Conservation (phyloP, 768 basidiomycete species). For the Macrocybe gigantea region DNA sequence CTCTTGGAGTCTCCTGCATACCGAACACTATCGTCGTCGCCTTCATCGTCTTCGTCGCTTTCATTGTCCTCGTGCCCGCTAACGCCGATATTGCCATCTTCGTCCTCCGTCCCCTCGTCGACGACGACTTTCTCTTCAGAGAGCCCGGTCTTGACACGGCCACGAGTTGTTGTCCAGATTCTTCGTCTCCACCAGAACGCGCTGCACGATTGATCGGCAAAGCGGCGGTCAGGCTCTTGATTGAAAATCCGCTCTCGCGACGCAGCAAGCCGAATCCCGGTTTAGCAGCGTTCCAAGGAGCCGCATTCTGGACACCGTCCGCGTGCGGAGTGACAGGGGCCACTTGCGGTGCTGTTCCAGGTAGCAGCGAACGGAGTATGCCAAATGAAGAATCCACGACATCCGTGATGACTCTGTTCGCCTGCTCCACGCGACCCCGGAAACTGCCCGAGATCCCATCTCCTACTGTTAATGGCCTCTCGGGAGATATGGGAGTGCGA, state of each 20-base stretch:
- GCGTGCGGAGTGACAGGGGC: constrained; percentile 11
- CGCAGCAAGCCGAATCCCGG: constrained; percentile 65
- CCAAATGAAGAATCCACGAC: constrained; percentile 91
- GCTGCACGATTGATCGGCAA: constrained; percentile 46
- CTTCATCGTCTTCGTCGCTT: constrained; percentile 29
- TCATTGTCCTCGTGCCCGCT: constrained; percentile 24
- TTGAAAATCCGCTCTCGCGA: constrained; percentile 77
- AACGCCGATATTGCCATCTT: constrained; percentile 13
- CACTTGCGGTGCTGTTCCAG: constrained; percentile 24
- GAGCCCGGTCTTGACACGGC: constrained; percentile 38
- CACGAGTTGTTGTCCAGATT: constrained; percentile 41
- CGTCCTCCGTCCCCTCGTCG: constrained; percentile 20
- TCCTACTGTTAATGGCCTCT: constrained; percentile 36
- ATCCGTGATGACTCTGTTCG: constrained; percentile 77
- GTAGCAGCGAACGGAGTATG: constrained; percentile 76
- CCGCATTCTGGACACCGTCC: constrained; percentile 12
- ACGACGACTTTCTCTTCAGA: constrained; percentile 28
- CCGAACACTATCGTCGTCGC: constrained; percentile 35
- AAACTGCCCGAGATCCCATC: constrained; percentile 49
- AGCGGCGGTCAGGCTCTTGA: constrained; percentile 63
- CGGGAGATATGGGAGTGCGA: constrained; percentile 42
- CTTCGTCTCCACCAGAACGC: constrained; percentile 24
- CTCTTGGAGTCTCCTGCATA: constrained; percentile 58
- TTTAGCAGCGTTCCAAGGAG: constrained; percentile 35
- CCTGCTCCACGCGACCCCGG: constrained; percentile 74